Conservation (phyloP, 1,284 basidiomycete species). For the Sutorius eximius region DNA sequence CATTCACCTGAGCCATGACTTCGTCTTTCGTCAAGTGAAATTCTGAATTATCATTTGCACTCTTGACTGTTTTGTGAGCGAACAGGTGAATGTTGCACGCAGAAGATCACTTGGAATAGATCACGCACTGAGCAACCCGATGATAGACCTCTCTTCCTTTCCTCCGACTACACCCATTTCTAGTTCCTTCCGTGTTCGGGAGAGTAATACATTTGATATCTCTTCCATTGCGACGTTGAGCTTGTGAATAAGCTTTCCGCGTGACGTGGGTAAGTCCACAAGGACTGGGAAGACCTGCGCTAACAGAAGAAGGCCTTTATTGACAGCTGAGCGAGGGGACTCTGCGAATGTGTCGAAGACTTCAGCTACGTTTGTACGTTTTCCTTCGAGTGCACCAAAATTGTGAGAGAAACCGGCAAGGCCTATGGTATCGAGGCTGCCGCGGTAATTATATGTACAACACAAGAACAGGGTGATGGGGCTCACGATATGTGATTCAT, state of each 20-base stretch:
- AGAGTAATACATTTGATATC: not conserved
- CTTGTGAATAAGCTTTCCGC: not conserved
- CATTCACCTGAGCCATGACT: constrained; percentile 55
- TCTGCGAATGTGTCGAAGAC: constrained; percentile 39
- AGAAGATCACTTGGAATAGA: accelerated
- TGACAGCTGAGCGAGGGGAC: constrained; percentile 23
- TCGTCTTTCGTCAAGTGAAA: constrained; percentile 63
- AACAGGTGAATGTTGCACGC: not conserved
- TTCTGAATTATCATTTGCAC: constrained; percentile 20
- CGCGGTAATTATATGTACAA: constrained; percentile 29
- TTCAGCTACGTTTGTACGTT: constrained; percentile 42
- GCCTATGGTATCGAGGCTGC: constrained; percentile 32
- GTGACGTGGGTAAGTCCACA: constrained; percentile 25
- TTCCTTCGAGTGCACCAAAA: constrained; percentile 36
- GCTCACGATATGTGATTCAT: constrained; percentile 48
- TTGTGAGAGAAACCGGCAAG: constrained; percentile 51
- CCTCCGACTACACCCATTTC: not conserved
- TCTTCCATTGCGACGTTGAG: not conserved
- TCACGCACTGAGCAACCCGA: constrained; percentile 31
- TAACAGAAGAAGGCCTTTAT: constrained; percentile 40
- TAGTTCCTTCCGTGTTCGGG: not conserved
- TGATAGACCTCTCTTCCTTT: constrained; percentile 20
- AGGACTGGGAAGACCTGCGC: constrained; percentile 44
- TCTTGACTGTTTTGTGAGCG: not conserved
- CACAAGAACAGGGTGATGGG: not conserved